phyloP scores from a whole-genome alignment of 2,329 filamentous ascomycete genomes.

The Metarhizium rileyi region DNA sequence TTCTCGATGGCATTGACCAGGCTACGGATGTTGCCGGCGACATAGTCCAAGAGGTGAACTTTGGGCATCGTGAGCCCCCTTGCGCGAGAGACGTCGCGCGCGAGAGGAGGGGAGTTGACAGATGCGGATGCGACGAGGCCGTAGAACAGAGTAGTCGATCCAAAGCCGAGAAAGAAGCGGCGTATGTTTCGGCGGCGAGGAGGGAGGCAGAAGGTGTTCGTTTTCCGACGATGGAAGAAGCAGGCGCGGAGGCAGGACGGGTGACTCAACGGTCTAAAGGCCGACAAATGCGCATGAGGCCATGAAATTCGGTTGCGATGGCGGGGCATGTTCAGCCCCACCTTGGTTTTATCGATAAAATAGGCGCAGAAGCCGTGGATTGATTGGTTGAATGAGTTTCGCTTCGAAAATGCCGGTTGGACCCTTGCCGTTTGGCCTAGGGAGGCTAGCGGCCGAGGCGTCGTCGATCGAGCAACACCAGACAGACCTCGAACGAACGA shows the following conservation, averaged over 20 bases:
- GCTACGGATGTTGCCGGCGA: constrained; percentile 91
- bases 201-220: too few species aligned
- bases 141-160: too few species aligned
- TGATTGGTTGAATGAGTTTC: too few species aligned
- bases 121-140: neutral
- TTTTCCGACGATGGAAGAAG: neutral
- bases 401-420: neutral
- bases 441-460: neutral
- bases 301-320: constrained; percentile 11
- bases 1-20: constrained; percentile 97
- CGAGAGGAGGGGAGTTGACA: neutral
- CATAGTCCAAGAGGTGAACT: constrained; percentile 76
- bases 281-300: neutral
- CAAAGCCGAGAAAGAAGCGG: too few species aligned
- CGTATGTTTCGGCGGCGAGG: too few species aligned
- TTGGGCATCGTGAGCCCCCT: constrained; percentile 51
- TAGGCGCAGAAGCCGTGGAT: neutral
- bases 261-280: constrained; percentile 4
- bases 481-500: too few species aligned
- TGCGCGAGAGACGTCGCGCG: neutral
- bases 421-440: neutral
- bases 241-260: neutral
- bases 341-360: neutral
- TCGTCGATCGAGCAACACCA: too few species aligned
- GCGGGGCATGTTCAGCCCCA: constrained; percentile 13